A percentile compares a stretch with the other conserved stretches of the same genome.
Evolutionary conservation across 176 grass and related monocot species (phyloP).

Genomic region (Bonia amplexicaulis): DNA sequence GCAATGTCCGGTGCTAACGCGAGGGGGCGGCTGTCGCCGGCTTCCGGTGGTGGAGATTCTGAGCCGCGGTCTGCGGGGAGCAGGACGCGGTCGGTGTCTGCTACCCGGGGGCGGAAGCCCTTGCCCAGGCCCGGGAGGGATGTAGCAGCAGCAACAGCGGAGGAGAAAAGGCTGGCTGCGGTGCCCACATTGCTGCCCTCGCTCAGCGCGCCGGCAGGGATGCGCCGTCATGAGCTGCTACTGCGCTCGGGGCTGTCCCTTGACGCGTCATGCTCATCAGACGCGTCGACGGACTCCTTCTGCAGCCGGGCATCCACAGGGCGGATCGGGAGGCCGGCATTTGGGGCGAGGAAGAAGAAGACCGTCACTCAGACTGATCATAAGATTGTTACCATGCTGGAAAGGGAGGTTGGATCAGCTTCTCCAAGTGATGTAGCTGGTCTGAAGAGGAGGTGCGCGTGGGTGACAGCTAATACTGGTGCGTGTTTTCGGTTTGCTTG

Average conservation of each 20-base stretch:
- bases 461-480: constrained; percentile 93
- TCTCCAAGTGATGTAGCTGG: constrained; percentile 31
- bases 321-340: constrained; percentile 57
- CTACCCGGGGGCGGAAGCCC: constrained; percentile 46
- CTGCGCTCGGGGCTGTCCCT: constrained; percentile 75
- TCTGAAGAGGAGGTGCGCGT: constrained; percentile 70
- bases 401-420: constrained; percentile 39
- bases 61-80: constrained; percentile 34
- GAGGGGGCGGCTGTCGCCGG: constrained; percentile 40
- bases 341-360: constrained; percentile 49
- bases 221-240: constrained; percentile 76
- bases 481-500: neutral
- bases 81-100: constrained; percentile 49
- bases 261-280: constrained; percentile 88
- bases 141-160: neutral
- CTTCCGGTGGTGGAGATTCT: constrained; percentile 32
- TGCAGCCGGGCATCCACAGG: constrained; percentile 94
- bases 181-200: constrained; percentile 50
- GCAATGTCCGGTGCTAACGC: constrained; percentile 44
- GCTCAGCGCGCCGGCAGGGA: constrained; percentile 32
- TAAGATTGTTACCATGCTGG: constrained; percentile 42
- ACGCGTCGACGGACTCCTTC: constrained; percentile 86
- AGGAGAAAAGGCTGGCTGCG: constrained; percentile 35
- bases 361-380: constrained; percentile 33
- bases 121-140: constrained; percentile 47